Evolutionary conservation across 345 rosid species (phyloP), one percentile per base, ranked within the genome.

Genomic region (Syzygium aromaticum): DNA sequence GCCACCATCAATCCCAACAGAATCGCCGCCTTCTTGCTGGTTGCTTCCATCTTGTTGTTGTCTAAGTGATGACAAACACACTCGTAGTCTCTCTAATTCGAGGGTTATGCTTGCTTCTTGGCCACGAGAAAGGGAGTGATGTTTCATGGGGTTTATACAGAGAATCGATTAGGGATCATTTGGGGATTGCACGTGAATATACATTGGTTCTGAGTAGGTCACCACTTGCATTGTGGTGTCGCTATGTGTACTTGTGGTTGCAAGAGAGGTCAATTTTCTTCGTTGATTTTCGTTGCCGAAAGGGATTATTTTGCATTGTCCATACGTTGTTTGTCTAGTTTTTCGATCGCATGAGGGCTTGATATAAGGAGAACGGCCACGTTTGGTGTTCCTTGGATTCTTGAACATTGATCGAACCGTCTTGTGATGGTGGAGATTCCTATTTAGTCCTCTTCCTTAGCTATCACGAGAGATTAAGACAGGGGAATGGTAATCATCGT

Each of bases 41-140:
- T 73, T 11, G 38, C 85, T 57, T 57, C 89, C 93, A 91, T 73
- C 82, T 73, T 38, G 49, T 21, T 73, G 49, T 19, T 5, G 15
- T 73, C 27, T 19, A 2, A 38, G 49, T 19, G 80, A 73, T 0
- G 80, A 73, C 49, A 5, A 25, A 19, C 49, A 23, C 80, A 6
- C 82, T 33, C 8, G 49, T 1, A 64, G 0, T 64, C 78, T 64
- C 82, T 73, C 49, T 19, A 38, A 38, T 73, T 38, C 10, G 49
- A 73, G 82, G 49, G 82, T 6, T 73, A 10, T 5, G 82, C 82
- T 73, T 23, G 5, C 13, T 73, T 38, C 49, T 38, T n/a, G 43
- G 43, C 27, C 28, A 52, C 86, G 52, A 53, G 46, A 52, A 38
- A 17, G 33, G 10, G 86, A 28, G 86, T 17, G 61, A 17, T 28